phyloP scores from a whole-genome alignment of 148 eudicot genomes.

The Chenopodium album region DNA sequence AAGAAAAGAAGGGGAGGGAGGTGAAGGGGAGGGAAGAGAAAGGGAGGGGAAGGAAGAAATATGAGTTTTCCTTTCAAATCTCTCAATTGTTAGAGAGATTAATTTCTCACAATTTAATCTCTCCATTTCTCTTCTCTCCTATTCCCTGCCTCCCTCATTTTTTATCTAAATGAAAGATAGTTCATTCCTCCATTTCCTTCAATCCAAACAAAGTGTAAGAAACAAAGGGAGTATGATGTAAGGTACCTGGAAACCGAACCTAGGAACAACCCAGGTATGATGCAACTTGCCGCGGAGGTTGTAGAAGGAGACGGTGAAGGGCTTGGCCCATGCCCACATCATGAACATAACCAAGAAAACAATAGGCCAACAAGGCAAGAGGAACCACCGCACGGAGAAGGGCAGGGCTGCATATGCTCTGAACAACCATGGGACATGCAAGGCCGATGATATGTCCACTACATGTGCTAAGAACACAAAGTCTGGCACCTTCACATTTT shows the following conservation, averaged over 20 bases:
- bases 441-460: constrained; percentile 52
- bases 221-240: background rate
- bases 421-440: constrained; percentile 54
- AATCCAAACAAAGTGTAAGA: too few species aligned
- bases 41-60: too few species aligned
- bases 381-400: constrained; percentile 33
- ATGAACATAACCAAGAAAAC: constrained; percentile 33
- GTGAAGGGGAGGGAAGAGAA: too few species aligned
- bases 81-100: too few species aligned
- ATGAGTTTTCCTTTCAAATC: too few species aligned
- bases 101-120: too few species aligned
- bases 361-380: constrained; percentile 41
- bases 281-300: constrained; percentile 46
- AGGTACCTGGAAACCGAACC: constrained; percentile 67
- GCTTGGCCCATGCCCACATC: constrained; percentile 67
- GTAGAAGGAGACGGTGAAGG: constrained; percentile 44
- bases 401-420: constrained; percentile 54
- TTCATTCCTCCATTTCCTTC: too few species aligned
- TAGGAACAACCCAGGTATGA: constrained; percentile 70
- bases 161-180: too few species aligned
- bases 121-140: too few species aligned
- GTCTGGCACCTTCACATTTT: constrained; percentile 53
- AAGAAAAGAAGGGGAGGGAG: too few species aligned
- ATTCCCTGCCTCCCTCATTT: too few species aligned
- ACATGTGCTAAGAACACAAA: constrained; percentile 81